Evolutionary conservation across 176 grass and related monocot genomes (phyloP).

Genomic region (Eremochloa ophiuroides): DNA sequence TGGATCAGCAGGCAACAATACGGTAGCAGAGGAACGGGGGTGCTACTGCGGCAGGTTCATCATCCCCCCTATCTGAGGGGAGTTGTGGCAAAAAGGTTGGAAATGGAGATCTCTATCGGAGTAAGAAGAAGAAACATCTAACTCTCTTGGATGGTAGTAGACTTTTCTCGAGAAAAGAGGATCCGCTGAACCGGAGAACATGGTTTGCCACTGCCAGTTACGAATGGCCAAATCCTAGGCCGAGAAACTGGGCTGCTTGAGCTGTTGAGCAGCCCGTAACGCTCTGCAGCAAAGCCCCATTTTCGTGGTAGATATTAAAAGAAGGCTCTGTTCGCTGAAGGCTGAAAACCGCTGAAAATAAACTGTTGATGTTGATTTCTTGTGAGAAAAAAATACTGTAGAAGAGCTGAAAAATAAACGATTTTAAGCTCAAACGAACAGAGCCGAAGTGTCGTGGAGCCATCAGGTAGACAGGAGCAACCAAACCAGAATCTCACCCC

Average conservation of each 20-base stretch:
- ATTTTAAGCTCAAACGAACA: too few relatives aligned
- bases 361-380: too few relatives aligned
- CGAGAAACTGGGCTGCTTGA: not conserved
- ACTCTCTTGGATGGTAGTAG: not conserved
- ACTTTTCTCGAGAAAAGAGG: not conserved
- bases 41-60: not conserved
- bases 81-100: not conserved
- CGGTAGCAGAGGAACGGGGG: not conserved
- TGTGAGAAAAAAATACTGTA: too few relatives aligned
- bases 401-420: too few relatives aligned
- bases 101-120: not conserved
- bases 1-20: too few relatives aligned
- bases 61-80: not conserved
- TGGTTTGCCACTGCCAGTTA: too few relatives aligned
- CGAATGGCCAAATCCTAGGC: too few relatives aligned
- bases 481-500: not conserved
- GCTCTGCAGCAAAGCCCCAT: not conserved
- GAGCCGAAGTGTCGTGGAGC: too few relatives aligned
- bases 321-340: too few relatives aligned
- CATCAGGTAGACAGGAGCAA: not conserved
- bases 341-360: too few relatives aligned
- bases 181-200: too few relatives aligned
- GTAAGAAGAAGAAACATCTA: not conserved
- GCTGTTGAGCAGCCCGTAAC: too few relatives aligned
- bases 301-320: not conserved